Percentiles rank a stretch among this genome's conserved stretches.
phyloP scores from a whole-genome alignment of 2,329 filamentous ascomycete genomes.

The Amesomyces nigricolor region DNA sequence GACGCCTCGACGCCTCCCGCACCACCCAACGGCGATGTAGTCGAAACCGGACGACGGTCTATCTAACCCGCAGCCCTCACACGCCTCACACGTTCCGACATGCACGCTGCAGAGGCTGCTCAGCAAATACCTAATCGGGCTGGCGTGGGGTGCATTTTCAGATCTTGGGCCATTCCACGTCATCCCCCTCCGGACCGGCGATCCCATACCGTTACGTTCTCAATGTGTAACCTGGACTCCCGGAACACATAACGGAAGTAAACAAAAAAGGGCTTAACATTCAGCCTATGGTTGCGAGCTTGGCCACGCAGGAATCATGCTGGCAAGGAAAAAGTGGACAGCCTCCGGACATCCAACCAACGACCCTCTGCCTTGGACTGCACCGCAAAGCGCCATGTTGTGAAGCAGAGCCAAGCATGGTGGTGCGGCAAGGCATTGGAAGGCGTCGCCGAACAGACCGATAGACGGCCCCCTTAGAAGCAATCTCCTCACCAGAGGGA shows the following conservation, averaged over 20 bases:
- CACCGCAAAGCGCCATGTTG: neutral
- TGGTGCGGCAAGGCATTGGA: constrained; percentile 15
- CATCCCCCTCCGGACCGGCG: neutral
- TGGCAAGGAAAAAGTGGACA: no score
- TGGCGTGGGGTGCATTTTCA: neutral
- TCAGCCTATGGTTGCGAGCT: no score
- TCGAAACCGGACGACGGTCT: no score
- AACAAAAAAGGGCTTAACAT: no score
- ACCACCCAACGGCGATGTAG: no score
- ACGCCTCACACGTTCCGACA: no score
- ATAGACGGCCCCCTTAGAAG: neutral
- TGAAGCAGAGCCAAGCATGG: constrained; percentile 8
- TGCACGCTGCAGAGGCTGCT: no score
- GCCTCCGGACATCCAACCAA: no score
- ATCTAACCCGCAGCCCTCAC: no score
- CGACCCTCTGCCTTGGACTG: neutral
- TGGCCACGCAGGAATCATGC: no score
- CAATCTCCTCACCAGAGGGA: neutral
- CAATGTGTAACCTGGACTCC: neutral
- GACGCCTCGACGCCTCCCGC: no score
- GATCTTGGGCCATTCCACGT: neutral
- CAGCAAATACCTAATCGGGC: neutral
- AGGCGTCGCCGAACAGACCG: neutral
- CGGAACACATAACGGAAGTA: no score
- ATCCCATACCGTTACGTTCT: constrained; percentile 1